Conservation (phyloP, 1,139 yeast genomes). For the Hansenula lynferdii region DNA sequence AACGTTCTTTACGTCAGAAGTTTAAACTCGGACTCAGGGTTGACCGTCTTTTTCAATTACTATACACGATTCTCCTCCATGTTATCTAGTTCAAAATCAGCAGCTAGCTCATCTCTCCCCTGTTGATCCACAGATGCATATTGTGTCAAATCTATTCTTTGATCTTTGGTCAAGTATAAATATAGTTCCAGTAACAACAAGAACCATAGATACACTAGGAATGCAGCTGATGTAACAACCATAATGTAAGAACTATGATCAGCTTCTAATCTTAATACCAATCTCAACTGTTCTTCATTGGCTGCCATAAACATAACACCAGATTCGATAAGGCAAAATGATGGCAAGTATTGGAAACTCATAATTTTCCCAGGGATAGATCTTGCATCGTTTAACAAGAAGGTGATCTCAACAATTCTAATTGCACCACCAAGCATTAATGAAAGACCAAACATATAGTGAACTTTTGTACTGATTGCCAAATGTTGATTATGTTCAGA, state of each 20-base stretch:
- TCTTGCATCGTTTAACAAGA: conserved; percentile 56
- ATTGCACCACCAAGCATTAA: conserved; percentile 73
- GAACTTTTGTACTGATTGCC: conserved; percentile 77
- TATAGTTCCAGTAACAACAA: conserved; percentile 53
- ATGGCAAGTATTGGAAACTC: conserved; percentile 80
- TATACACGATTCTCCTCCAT: not conserved
- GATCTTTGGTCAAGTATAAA: conserved; percentile 33
- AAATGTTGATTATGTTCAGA: conserved; percentile 78
- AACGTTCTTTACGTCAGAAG: no score
- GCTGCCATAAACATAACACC: conserved; percentile 91
- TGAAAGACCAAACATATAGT: conserved; percentile 76
- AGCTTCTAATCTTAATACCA: conserved; percentile 70
- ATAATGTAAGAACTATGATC: conserved; percentile 83
- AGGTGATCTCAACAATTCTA: conserved; percentile 73
- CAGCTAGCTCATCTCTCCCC: not conserved
- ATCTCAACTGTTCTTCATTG: conserved; percentile 75
- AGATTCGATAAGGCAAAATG: conserved; percentile 70
- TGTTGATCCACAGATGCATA: not conserved
- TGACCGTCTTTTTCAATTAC: no score
- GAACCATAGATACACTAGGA: conserved; percentile 65
- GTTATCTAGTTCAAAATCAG: conserved; percentile 1
- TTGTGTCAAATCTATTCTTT: not conserved
- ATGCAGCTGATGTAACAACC: conserved; percentile 70
- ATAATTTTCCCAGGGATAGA: conserved; percentile 43
- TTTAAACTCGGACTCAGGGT: no score